Evolutionary conservation across 257 asterid species (phyloP).

Genomic region (Knoxia roxburghii): DNA sequence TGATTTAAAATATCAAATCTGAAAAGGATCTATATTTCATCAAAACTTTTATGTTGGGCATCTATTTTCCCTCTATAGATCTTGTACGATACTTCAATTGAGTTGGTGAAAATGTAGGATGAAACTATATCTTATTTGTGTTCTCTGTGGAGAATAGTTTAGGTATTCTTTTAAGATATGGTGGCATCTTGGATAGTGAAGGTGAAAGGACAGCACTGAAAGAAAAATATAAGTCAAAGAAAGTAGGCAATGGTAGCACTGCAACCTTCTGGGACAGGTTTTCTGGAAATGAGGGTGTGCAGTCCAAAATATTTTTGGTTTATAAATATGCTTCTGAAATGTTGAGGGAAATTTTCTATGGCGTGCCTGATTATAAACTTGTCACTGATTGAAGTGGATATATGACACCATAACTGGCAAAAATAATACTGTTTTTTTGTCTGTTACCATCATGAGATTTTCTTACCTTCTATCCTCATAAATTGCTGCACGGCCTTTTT

Average conservation of each 20-base stretch:
- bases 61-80: not conserved
- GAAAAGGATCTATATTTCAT: not conserved
- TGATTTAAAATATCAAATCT: not conserved
- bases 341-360: no score
- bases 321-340: no score
- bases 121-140: not conserved
- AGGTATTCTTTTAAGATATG: not conserved
- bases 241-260: not conserved
- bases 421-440: not conserved
- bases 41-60: not conserved
- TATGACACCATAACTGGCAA: not conserved
- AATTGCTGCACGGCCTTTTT: conserved; percentile 60
- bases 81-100: not conserved
- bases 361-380: no score
- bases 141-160: not conserved
- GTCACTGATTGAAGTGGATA: not conserved
- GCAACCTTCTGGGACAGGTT: not conserved
- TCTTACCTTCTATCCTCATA: conserved; percentile 83
- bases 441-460: not conserved
- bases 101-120: not conserved
- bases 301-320: not conserved
- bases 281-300: not conserved
- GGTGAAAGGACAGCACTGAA: not conserved
- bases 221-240: not conserved
- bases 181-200: conserved; percentile 3